Conservation (phyloP, 805 yeast genomes). For the Komagataella mondaviorum region DNA sequence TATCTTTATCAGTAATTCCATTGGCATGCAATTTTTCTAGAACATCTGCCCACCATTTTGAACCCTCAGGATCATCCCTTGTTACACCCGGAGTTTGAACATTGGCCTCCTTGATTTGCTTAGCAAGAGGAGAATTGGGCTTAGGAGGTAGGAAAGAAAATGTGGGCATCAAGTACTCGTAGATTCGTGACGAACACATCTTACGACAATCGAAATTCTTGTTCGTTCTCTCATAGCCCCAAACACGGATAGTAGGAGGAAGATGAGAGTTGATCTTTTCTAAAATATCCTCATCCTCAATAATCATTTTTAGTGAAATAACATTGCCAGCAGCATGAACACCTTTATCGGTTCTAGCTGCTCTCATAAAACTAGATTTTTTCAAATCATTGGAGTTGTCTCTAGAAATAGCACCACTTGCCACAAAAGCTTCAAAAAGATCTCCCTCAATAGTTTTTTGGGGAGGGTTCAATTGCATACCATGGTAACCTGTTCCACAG, state of each 20-base stretch:
- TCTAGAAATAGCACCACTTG: conserved; percentile 78
- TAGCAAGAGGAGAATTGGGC: conserved; percentile 54
- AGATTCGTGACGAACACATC: conserved; percentile 90
- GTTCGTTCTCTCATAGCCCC: conserved; percentile 87
- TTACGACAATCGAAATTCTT: conserved; percentile 90
- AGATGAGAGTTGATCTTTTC: conserved; percentile 58
- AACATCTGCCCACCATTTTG: conserved; percentile 55
- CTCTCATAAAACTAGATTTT: conserved; percentile 77
- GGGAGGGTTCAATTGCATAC: conserved; percentile 90
- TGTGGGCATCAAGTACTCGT: conserved; percentile 88
- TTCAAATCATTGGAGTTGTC: conserved; percentile 83
- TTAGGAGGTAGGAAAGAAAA: conserved; percentile 87
- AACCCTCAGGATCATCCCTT: conserved; percentile 55
- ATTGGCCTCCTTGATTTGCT: conserved; percentile 40
- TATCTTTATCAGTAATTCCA: conserved; percentile 26
- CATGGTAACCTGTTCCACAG: conserved; percentile 94
- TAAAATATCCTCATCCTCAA: conserved; percentile 68
- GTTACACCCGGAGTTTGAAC: conserved; percentile 42
- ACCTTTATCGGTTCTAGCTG: conserved; percentile 88
- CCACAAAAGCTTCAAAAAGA: conserved; percentile 66
- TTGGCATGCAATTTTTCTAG: conserved; percentile 19
- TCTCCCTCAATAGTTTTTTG: conserved; percentile 86
- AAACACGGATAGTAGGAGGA: conserved; percentile 80
- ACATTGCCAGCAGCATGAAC: conserved; percentile 97
- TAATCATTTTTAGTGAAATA: conserved; percentile 67